Base-by-base conservation (phyloP, 225 moss, liverwort and hornwort genomes). In the Straminergon stramineum region DNA sequence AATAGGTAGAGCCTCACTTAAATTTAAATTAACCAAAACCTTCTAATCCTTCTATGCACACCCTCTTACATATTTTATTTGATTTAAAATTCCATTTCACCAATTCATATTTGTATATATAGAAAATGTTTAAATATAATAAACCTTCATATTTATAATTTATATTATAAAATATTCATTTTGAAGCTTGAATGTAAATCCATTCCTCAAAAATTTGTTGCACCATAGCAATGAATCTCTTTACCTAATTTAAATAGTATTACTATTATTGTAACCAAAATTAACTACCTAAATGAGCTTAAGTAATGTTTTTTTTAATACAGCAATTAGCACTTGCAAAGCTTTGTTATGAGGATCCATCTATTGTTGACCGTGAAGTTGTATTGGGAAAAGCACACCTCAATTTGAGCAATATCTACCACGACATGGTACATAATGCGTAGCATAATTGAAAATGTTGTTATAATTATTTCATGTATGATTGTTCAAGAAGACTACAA, bases 271-370 rank as follows among this genome's bases (percentile, higher is more conserved):
- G 48, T 48, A 56, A 21, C 2, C 1, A 77, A 32, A 5, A 37
- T 10, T n/a, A 57, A 70, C 2, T 12, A 65, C 18, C 13, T 53
- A 65, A 76, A 19, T 52, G 9, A 79, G 4, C 10, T 8, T 45
- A 28, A 11, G 0, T 26, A 5, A 28, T 77, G 2, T 35, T 70
- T 75, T 85, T 34, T 58, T 8, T 34, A 13, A 28, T 5, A 71
- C 3, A 97, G 96, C 96, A 95, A 81, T 91, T 98, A 76, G 98
- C 98, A 69, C 90, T 98, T 87, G 96, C 98, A 85, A 98, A 98
- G 51, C 89, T 98, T 9, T 97, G 96, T 78, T 94, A 92, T 88
- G 96, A 97, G 20, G 95, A 98, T 83, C 92, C 94, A 14, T 62
- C 87, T 15, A 84, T 88, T 73, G 62, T 22, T 12, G 92, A 95